A percentile compares a stretch with the other conserved stretches of the same genome.
These are phyloP conservation scores for Talaromyces adpressus DNA, from an alignment of 495 filamentous ascomycete species.

Conservation along the genomic window DNA sequence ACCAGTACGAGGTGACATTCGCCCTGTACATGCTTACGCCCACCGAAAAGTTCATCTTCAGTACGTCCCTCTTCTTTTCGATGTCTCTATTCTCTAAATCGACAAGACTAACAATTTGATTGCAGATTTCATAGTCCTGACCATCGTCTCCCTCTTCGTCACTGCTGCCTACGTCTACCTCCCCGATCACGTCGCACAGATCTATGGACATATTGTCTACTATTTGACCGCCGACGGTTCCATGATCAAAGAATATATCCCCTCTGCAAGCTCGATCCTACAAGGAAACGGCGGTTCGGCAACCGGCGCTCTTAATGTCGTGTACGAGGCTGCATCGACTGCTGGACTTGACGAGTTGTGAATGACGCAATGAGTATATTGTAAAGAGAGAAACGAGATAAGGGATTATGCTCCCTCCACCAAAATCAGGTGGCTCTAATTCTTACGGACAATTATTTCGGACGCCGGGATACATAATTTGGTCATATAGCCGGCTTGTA, in stretches of 20 bases:
- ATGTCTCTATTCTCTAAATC: background rate
- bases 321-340: slow-evolving; percentile 34
- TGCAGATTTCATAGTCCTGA: slow-evolving; percentile 83
- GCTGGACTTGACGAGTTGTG: slow-evolving; percentile 31
- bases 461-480: background rate
- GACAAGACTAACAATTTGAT: background rate
- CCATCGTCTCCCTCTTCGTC: slow-evolving; percentile 75
- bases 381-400: background rate
- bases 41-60: slow-evolving; percentile 80
- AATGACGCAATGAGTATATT: background rate
- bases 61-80: slow-evolving; percentile 36
- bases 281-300: slow-evolving; percentile 24
- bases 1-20: slow-evolving; percentile 83
- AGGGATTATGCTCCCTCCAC: background rate
- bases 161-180: slow-evolving; percentile 86
- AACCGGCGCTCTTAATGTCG: slow-evolving; percentile 28
- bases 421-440: background rate
- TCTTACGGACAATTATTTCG: background rate
- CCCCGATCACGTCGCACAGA: slow-evolving; percentile 74
- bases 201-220: slow-evolving; percentile 82
- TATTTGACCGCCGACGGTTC: slow-evolving; percentile 75
- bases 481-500: background rate
- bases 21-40: slow-evolving; percentile 81
- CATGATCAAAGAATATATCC: slow-evolving; percentile 30
- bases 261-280: slow-evolving; percentile 28